phyloP scores from a whole-genome alignment of 345 rosid genomes.

The Erodium maritimum region DNA sequence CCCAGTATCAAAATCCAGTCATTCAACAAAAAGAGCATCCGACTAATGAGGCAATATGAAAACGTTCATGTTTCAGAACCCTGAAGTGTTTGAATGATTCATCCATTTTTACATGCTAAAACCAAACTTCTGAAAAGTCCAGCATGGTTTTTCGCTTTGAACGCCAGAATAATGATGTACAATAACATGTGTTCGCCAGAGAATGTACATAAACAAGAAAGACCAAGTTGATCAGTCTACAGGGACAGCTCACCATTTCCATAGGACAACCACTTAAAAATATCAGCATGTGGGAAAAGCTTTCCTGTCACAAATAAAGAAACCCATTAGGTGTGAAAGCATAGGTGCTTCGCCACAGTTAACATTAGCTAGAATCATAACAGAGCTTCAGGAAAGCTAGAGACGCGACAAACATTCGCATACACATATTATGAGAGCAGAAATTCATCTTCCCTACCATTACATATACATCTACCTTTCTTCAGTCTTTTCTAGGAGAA shows the following conservation, averaged over 20 bases:
- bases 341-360: too few species aligned
- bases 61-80: too few species aligned
- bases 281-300: constrained; percentile 66
- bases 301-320: constrained; percentile 41
- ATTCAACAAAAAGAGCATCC: not conserved
- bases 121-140: not conserved
- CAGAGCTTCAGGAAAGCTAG: not conserved
- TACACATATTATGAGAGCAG: not conserved
- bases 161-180: not conserved
- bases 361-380: not conserved
- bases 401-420: not conserved
- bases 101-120: not conserved
- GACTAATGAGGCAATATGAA: too few species aligned
- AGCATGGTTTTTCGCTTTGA: not conserved
- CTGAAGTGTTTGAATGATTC: too few species aligned
- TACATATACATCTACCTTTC: not conserved
- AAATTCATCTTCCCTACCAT: not conserved
- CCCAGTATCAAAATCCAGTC: not conserved
- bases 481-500: not conserved
- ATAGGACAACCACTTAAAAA: constrained; percentile 78
- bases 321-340: not conserved
- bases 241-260: constrained; percentile 59
- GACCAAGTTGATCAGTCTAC: not conserved
- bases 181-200: not conserved
- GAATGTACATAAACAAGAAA: not conserved